Conservation (phyloP, 2,329 filamentous ascomycete genomes). For the Dactylellina sp. region DNA sequence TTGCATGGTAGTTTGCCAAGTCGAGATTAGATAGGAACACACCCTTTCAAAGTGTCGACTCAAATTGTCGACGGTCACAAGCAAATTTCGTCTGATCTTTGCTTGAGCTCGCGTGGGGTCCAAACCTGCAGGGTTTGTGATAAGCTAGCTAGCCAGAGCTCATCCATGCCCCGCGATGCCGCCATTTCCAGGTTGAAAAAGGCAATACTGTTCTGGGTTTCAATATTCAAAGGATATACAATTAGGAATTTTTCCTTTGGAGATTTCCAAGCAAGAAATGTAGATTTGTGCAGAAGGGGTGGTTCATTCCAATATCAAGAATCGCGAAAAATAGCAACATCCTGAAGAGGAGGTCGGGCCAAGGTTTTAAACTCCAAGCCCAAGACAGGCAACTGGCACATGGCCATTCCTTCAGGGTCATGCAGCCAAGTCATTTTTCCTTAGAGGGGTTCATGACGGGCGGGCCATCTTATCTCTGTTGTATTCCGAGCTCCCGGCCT, state of each 20-base stretch:
- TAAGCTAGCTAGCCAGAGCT: conserved; percentile 21
- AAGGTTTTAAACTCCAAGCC: neutral
- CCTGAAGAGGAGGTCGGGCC: neutral
- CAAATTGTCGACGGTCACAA: conserved; percentile 35
- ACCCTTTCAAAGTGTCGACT: conserved; percentile 8
- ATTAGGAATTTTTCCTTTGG: too few species aligned
- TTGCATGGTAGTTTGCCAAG: conserved; percentile 37
- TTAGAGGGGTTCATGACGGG: conserved; percentile 11
- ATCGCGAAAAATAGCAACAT: too few species aligned
- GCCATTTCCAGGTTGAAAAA: neutral
- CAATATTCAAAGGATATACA: too few species aligned
- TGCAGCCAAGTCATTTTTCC: conserved; percentile 55
- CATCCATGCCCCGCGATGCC: neutral
- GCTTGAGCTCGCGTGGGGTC: conserved; percentile 43
- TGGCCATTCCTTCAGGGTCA: conserved; percentile 48
- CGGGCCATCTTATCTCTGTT: conserved; percentile 16
- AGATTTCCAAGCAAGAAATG: too few species aligned
- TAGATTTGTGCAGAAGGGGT: too few species aligned
- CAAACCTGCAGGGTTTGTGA: conserved; percentile 17
- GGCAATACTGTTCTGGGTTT: neutral
- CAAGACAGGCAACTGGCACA: conserved; percentile 26
- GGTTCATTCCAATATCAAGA: too few species aligned
- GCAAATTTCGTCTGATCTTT: conserved; percentile 57
- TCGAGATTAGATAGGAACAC: conserved; percentile 44
- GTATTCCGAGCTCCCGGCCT: conserved; percentile 37